phyloP scores from a whole-genome alignment of 805 yeast species.

The Myxozyma vanderwaltii region DNA sequence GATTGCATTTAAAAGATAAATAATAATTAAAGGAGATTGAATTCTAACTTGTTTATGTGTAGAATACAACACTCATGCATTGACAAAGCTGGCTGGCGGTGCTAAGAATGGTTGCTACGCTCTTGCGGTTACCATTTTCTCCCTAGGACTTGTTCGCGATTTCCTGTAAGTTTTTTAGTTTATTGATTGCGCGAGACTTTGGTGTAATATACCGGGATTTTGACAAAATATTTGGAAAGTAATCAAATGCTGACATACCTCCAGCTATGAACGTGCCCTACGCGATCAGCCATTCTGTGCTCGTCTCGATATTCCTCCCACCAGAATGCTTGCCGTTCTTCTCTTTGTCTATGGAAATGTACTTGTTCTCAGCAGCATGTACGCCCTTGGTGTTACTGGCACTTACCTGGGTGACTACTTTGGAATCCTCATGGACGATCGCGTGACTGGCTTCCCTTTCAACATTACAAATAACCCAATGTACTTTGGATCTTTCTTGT shows the following conservation, averaged over 20 bases:
- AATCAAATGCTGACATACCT: background rate
- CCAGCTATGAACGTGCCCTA: slow-evolving; percentile 66
- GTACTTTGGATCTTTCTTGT: slow-evolving; percentile 90
- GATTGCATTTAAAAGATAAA: background rate
- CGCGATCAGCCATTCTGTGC: slow-evolving; percentile 66
- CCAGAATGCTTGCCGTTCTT: slow-evolving; percentile 56
- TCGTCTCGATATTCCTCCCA: slow-evolving; percentile 47
- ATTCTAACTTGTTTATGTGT: background rate
- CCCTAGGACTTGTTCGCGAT: slow-evolving; percentile 83
- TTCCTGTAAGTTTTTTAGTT: slow-evolving; percentile 46
- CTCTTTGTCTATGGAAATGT: slow-evolving; percentile 72
- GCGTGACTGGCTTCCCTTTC: slow-evolving; percentile 93
- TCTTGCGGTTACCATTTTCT: slow-evolving; percentile 80
- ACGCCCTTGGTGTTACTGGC: slow-evolving; percentile 89
- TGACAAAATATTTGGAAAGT: background rate
- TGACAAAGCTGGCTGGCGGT: slow-evolving; percentile 75
- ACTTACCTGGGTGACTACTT: slow-evolving; percentile 98
- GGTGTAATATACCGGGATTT: background rate
- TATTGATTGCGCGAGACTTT: no score
- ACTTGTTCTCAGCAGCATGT: slow-evolving; percentile 84
- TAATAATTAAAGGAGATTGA: background rate
- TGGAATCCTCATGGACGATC: slow-evolving; percentile 87
- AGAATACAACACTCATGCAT: slow-evolving; percentile 74
- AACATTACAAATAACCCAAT: slow-evolving; percentile 89
- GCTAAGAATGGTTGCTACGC: slow-evolving; percentile 79